Percentiles rank a stretch among this genome's conserved stretches.
These are phyloP conservation scores for Crithidia thermophila DNA, from an alignment of 208 protist species.

Conservation along the genomic window DNA sequence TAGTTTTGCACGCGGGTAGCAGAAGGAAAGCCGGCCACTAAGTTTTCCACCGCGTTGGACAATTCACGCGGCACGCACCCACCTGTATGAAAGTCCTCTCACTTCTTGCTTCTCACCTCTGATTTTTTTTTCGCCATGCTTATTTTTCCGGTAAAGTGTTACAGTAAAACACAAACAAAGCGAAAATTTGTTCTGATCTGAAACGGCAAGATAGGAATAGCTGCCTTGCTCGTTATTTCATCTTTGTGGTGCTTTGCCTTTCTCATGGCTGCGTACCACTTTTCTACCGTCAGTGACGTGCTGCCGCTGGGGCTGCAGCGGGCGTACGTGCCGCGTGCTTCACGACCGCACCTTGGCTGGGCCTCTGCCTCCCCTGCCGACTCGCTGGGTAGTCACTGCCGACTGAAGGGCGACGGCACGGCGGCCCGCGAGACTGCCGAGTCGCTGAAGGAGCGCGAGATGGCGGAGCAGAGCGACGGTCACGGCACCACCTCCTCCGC, in stretches of 20 bases:
- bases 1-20: too few species aligned
- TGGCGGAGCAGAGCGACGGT: not conserved
- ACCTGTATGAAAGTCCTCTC: too few species aligned
- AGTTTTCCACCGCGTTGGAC: too few species aligned
- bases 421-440: constrained; percentile 18
- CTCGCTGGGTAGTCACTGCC: constrained; percentile 14
- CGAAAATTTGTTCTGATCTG: too few species aligned
- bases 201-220: too few species aligned
- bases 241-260: too few species aligned
- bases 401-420: constrained; percentile 34
- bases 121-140: constrained; percentile 31
- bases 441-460: constrained; percentile 20
- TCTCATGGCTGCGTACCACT: constrained; percentile 23
- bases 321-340: constrained; percentile 46
- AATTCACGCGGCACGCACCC: too few species aligned
- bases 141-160: too few species aligned
- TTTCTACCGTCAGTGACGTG: constrained; percentile 33
- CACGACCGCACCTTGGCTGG: constrained; percentile 55
- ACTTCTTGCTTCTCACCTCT: not conserved
- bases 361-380: not conserved
- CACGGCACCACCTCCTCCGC: not conserved
- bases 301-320: constrained; percentile 37
- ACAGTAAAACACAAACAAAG: too few species aligned
- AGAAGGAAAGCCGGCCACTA: too few species aligned
- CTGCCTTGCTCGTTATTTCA: too few species aligned